phyloP scores from a whole-genome alignment of 192 early-diverging fungal genomes.

The Gryganskiella cystojenkinii region DNA sequence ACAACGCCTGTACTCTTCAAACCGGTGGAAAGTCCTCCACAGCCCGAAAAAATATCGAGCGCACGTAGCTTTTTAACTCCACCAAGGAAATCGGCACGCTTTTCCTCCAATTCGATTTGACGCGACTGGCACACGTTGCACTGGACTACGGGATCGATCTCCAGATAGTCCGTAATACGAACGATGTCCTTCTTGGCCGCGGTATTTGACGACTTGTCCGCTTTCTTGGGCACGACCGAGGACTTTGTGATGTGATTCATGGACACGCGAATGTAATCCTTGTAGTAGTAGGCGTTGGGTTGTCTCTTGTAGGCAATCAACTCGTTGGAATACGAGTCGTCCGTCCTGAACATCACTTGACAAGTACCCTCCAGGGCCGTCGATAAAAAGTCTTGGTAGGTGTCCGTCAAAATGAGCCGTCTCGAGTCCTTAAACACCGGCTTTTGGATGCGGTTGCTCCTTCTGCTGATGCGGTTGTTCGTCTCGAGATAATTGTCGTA shows the following conservation, averaged over 20 bases:
- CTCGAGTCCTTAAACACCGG: conserved; percentile 14
- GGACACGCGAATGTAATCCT: not conserved
- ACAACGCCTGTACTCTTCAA: conserved; percentile 66
- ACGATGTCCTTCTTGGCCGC: too few species aligned
- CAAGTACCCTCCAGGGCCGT: conserved; percentile 4
- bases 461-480: not conserved
- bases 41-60: conserved; percentile 77
- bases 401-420: conserved; percentile 8
- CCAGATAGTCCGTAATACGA: too few species aligned
- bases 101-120: not conserved
- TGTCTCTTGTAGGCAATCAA: conserved; percentile 14
- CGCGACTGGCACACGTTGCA: conserved; percentile 42
- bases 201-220: too few species aligned
- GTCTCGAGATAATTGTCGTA: conserved; percentile 12
- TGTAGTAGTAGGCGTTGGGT: conserved; percentile 11
- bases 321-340: not conserved
- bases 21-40: conserved; percentile 74
- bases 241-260: not conserved
- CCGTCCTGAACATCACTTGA: not conserved
- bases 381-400: not conserved
- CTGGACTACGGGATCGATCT: too few species aligned
- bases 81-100: not conserved
- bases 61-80: conserved; percentile 53
- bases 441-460: conserved; percentile 7
- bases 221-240: too few species aligned